Conservation (phyloP, 345 rosid species). For the Populus davidiana region DNA sequence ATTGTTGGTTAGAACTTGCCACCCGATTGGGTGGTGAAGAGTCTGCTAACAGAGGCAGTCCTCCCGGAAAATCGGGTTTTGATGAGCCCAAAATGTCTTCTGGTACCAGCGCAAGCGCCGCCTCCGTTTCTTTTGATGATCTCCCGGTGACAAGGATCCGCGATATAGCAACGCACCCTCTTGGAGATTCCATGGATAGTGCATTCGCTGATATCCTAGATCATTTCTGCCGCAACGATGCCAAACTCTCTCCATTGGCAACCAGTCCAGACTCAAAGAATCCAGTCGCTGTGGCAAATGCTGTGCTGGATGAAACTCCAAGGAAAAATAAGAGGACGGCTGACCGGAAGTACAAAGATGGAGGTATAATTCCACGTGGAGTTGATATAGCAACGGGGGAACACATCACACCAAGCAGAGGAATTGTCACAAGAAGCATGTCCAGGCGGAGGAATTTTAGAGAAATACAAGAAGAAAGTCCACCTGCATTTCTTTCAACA, state of each 20-base stretch:
- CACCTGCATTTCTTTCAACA: neutral
- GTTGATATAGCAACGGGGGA: neutral
- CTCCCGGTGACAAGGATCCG: slow-evolving; percentile 28
- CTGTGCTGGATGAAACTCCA: neutral
- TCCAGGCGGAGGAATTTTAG: slow-evolving; percentile 18
- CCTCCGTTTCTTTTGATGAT: slow-evolving; percentile 27
- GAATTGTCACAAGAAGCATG: slow-evolving; percentile 50
- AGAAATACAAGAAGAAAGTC: neutral
- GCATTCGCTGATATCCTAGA: slow-evolving; percentile 19
- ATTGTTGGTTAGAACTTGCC: slow-evolving; percentile 41
- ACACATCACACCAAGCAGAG: slow-evolving; percentile 4
- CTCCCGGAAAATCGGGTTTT: neutral
- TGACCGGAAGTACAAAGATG: slow-evolving; percentile 4
- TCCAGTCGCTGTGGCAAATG: neutral
- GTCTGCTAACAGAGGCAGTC: slow-evolving; percentile 4
- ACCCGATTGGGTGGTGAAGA: slow-evolving; percentile 14
- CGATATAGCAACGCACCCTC: slow-evolving; percentile 29
- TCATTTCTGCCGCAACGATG: slow-evolving; percentile 1
- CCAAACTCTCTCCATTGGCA: neutral
- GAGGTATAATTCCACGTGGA: neutral
- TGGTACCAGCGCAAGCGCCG: slow-evolving; percentile 7
- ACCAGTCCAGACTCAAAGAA: neutral
- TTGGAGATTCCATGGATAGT: slow-evolving; percentile 13
- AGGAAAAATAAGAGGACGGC: slow-evolving; percentile 9
- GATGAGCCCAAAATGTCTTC: neutral